Percentiles rank a stretch among this genome's conserved stretches.
phyloP scores from a whole-genome alignment of 2,329 filamentous ascomycete genomes.

The Scopulariopsis brevicaulis region DNA sequence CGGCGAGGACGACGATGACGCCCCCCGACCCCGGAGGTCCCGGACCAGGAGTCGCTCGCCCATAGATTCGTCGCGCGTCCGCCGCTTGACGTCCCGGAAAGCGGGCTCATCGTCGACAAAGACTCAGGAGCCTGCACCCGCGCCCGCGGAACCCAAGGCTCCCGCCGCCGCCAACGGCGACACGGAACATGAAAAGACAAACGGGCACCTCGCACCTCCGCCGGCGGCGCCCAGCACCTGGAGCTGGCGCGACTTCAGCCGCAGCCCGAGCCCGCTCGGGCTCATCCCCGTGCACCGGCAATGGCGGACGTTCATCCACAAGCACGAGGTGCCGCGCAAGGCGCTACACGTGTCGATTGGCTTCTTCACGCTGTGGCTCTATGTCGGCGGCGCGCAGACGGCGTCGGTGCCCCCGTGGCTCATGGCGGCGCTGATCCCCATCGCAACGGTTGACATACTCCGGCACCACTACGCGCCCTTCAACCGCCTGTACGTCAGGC shows the following conservation, averaged over 20 bases:
- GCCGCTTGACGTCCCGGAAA: slow-evolving; percentile 40
- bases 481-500: slow-evolving; percentile 77
- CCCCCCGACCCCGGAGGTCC: slow-evolving; percentile 44
- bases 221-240: slow-evolving; percentile 48
- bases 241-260: slow-evolving; percentile 78
- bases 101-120: slow-evolving; percentile 18
- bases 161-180: slow-evolving; percentile 15
- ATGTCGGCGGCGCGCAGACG: slow-evolving; percentile 67
- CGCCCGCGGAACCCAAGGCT: slow-evolving; percentile 13
- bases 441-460: slow-evolving; percentile 69
- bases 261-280: slow-evolving; percentile 84
- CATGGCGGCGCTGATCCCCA: slow-evolving; percentile 70
- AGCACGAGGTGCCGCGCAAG: slow-evolving; percentile 94
- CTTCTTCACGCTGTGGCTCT: slow-evolving; percentile 82
- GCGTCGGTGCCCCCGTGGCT: slow-evolving; percentile 73
- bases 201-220: slow-evolving; percentile 63
- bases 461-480: slow-evolving; percentile 73
- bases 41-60: slow-evolving; percentile 64
- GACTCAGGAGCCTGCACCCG: slow-evolving; percentile 7
- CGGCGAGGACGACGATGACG: slow-evolving; percentile 35
- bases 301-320: slow-evolving; percentile 87
- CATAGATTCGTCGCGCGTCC: slow-evolving; percentile 37
- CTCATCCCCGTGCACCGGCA: slow-evolving; percentile 91
- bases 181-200: slow-evolving; percentile 16
- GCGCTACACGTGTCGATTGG: slow-evolving; percentile 90